Evolutionary conservation across 208 protist genomes (phyloP).

Genomic region (Trypanosoma melophagium): DNA sequence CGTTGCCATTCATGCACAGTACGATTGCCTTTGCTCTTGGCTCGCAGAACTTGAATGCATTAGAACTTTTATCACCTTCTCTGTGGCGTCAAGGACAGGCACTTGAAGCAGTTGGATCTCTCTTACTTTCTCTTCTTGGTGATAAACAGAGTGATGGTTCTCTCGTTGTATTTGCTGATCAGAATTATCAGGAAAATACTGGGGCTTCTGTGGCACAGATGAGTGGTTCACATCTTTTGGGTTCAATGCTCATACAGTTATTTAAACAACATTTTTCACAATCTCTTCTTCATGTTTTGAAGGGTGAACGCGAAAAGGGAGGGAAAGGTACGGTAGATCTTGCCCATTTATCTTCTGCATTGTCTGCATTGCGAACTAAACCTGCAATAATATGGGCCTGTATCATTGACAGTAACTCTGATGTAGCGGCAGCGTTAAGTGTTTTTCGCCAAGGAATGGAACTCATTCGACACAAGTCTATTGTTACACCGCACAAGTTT

Average conservation of each 20-base stretch:
- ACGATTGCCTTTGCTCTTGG: slow-evolving; percentile 14
- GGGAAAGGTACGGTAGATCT: neutral
- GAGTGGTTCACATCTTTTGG: slow-evolving; percentile 10
- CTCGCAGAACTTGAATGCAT: slow-evolving; percentile 13
- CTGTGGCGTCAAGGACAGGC: slow-evolving; percentile 62
- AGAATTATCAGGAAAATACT: no score
- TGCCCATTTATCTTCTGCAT: neutral
- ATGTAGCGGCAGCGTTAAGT: slow-evolving; percentile 5
- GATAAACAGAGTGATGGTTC: slow-evolving; percentile 9
- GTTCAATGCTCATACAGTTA: slow-evolving; percentile 15
- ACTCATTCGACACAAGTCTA: neutral
- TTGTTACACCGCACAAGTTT: slow-evolving; percentile 4
- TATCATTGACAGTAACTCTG: slow-evolving; percentile 7
- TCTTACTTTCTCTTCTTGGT: slow-evolving; percentile 51
- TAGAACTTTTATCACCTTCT: slow-evolving; percentile 18
- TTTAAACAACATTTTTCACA: neutral
- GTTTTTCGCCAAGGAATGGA: slow-evolving; percentile 5
- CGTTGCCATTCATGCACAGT: slow-evolving; percentile 32
- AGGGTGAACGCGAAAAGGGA: neutral
- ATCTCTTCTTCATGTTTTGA: slow-evolving; percentile 2
- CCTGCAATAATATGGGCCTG: neutral
- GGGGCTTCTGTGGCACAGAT: neutral
- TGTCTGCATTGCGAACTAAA: neutral
- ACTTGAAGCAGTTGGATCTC: slow-evolving; percentile 51
- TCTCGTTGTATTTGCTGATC: slow-evolving; percentile 12